Conservation (phyloP, 495 filamentous ascomycete genomes). For the Trichoderma asperelloides region DNA sequence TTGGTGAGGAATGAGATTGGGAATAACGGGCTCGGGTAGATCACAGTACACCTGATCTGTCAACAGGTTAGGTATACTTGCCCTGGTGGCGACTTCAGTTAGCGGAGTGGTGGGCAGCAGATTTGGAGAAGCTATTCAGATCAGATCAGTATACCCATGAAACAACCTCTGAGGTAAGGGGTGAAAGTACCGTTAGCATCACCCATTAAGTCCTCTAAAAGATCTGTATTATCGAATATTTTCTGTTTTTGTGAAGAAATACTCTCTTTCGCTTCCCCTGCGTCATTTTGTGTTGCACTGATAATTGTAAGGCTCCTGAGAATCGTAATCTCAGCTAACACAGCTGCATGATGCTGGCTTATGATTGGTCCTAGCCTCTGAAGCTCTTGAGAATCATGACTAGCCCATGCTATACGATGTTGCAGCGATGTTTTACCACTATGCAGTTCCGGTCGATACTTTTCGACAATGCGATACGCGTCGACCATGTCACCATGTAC, state of each 20-base stretch:
- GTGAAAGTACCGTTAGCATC: too few species aligned
- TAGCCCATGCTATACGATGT: slow-evolving; percentile 11
- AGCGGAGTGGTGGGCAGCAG: background rate
- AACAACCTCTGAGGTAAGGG: too few species aligned
- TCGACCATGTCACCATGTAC: slow-evolving; percentile 10
- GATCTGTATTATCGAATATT: background rate
- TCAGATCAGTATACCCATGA: background rate
- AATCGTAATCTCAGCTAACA: slow-evolving; percentile 38
- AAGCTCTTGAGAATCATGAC: slow-evolving; percentile 12
- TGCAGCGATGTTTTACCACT: slow-evolving; percentile 9
- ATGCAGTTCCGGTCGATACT: slow-evolving; percentile 11
- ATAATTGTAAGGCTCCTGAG: slow-evolving; percentile 16
- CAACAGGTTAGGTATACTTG: background rate
- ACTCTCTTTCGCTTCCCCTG: background rate
- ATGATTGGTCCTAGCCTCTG: slow-evolving; percentile 13
- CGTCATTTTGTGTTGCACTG: background rate
- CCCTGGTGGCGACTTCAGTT: background rate
- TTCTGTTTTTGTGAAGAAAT: background rate
- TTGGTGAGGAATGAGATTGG: background rate
- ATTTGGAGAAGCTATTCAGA: background rate
- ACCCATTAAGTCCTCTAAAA: background rate
- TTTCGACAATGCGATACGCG: slow-evolving; percentile 15
- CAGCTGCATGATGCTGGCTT: slow-evolving; percentile 12
- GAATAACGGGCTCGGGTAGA: background rate
- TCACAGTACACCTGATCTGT: background rate